phyloP scores from a whole-genome alignment of 805 yeast species.

The Cyberlindnera maritima region DNA sequence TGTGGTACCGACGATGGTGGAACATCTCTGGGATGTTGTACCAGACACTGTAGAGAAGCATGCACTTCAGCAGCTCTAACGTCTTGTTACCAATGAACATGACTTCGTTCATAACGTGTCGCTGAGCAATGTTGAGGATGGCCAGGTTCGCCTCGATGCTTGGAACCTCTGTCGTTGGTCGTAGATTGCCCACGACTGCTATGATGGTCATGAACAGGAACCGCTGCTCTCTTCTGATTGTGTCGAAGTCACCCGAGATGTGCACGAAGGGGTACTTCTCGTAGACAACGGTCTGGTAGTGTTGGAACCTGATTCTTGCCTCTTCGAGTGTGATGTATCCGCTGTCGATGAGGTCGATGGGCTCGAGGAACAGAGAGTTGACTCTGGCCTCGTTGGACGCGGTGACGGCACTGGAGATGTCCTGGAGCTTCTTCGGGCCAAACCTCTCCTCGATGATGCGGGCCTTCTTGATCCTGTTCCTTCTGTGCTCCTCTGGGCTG shows the following conservation, averaged over 20 bases:
- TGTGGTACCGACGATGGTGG: constrained; percentile 73
- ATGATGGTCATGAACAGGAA: constrained; percentile 62
- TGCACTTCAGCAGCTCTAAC: constrained; percentile 60
- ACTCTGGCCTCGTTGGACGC: constrained; percentile 37
- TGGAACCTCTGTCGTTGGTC: constrained; percentile 21
- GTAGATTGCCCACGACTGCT: constrained; percentile 52
- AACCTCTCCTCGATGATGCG: constrained; percentile 41
- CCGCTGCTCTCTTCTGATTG: constrained; percentile 52
- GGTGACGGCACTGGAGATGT: constrained; percentile 46
- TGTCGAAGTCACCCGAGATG: constrained; percentile 43
- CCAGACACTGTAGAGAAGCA: constrained; percentile 68
- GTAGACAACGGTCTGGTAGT: constrained; percentile 48
- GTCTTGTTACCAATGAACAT: constrained; percentile 70
- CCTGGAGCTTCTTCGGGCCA: constrained; percentile 38
- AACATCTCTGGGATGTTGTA: constrained; percentile 82
- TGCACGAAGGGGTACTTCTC: constrained; percentile 55
- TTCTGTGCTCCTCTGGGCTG: constrained; percentile 17
- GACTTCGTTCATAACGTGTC: constrained; percentile 53
- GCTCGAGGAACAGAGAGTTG: constrained; percentile 14
- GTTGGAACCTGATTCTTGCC: constrained; percentile 50
- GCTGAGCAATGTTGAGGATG: constrained; percentile 52
- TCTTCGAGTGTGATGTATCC: constrained; percentile 60
- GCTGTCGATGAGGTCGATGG: constrained; percentile 49
- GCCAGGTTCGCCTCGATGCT: constrained; percentile 39
- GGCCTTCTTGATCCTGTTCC: constrained; percentile 28